Base-by-base conservation (phyloP, 257 asterid species). In the Marsdenia floribunda region DNA sequence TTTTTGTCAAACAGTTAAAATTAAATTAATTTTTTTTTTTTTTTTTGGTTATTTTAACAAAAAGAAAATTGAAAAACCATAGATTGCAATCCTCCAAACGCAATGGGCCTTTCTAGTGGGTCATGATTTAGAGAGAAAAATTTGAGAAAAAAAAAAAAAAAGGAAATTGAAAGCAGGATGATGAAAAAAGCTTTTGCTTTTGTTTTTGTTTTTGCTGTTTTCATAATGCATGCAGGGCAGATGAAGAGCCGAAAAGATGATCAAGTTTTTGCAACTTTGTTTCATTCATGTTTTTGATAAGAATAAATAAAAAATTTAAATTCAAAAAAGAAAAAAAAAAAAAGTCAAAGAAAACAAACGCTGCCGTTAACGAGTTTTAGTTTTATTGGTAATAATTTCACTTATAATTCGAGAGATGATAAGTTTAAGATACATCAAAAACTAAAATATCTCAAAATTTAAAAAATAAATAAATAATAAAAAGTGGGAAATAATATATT, bases 91-190 rank as follows among this genome's bases (percentile, higher is more conserved):
- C 82, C 85, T 80, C 88, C 88, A 79, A 81, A 79, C 49, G 60
- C 26, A 76, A 57, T 63, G 91, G 87, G 82, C 85, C 85, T 81
- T 55, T 70, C 29, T 50, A 75, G 96, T 92, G 96, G 93, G 97
- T 71, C 96, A 86, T 69, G 33, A 3, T 19, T 65, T 66, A 24
- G 61, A 8, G 61, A 55, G 22, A 1, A 52, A 52, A 1, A 1
- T 12, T 50, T 19, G 1, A 0, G 6, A 7, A 3, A 21, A 55
- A n/a, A 55, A 21, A 53, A 16, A 19, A 18, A 14, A 18, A n/a
- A 40, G 11, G 2, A 37, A 18, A 18, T 5, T 6, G 15, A 66
- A 13, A n/a, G 3, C 24, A 42, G 33, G 33, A 44, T 15, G 19
- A 71, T 50, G 26, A 61, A n/a, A 29, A 46, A 54, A 74, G 74